Base-by-base conservation (phyloP, 129 eudicot species). In the Tagetes erecta region DNA sequence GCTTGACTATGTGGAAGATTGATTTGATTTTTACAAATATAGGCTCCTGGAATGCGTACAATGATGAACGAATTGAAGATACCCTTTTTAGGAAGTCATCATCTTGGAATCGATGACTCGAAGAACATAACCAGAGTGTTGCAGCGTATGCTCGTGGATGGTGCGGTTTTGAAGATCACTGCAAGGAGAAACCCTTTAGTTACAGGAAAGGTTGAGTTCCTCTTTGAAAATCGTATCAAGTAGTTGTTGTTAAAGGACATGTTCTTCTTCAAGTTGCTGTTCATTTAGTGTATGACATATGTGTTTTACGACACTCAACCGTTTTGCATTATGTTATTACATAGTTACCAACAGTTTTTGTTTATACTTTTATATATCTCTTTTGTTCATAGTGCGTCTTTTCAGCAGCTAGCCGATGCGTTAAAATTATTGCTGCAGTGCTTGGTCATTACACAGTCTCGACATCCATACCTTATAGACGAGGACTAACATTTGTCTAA, bases 41-140 rank as follows among this genome's bases (percentile, higher is more conserved):
- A 93, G 98, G 98, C 98, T 49, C 72, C 96, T 9, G 98, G 98
- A 70, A 94, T 94, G 98, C 67, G 84, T 51, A 85, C 98, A 8
- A 94, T 94, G 98, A 84, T 94, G 92, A 87, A 82, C 59, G 86
- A 80, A 76, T 86, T 90, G 33, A 67, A 82, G 42, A 78, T 94
- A 27, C 87, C 78, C 1, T 58, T 84, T 73, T 75, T 83, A 59
- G 98, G 98, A 80, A 90, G 93, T 69, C 98, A 94, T 84, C 98
- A 94, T 80, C 93, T 94, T 31, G 98, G 98, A 45, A 88, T 94
- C 1, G 98, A 94, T 70, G 98, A 94, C 80, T 70, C 98, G 0
- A 88, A 83, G 75, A 94, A 94, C 83, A 88, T 94, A 68, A 78
- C 97, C 0, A 86, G 92, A 75, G 96, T 94, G 41, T 52, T 90